Base-by-base conservation (phyloP, 2,329 filamentous ascomycete genomes). In the Cladorrhinum sp. region DNA sequence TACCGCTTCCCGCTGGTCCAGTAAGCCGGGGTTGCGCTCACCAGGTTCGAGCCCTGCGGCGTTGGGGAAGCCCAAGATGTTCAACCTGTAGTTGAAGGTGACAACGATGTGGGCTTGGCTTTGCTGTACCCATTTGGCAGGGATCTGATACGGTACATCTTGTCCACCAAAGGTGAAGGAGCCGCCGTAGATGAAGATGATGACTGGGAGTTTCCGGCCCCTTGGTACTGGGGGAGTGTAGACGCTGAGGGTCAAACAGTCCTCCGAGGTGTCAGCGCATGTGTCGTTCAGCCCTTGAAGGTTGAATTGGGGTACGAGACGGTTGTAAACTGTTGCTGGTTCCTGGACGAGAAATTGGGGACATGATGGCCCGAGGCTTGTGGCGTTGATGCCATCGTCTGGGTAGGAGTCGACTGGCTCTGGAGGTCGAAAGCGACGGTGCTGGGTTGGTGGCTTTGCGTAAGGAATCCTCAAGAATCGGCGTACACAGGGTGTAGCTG, bases 1-100 rank as follows among this genome's bases (percentile, higher is more conserved):
- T 0, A 84, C 67, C 0, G 79, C 81, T 14, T 77, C 65, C 1
- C 82, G 76, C 65, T 86, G 82, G 66, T 87, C 83, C 4, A 78
- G 73, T 5, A 85, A 69, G 1, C 81, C 83, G 1, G 81, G 67
- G 61, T 85, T 85, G 51, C 75, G 71, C 9, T 66, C 55, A 23
- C 57, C 54, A 0, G 10, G 20, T 2, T 57, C 39, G 0, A 73
- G 62, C 1, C 66, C 71, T 8, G 64, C 68, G 3, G 71, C 70
- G 58, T 69, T 71, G 55, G 71, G 71, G 55, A 69, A 72, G 18
- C 72, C 72, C 46, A 73, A 70, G 64, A 73, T 69, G 62, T 69
- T 67, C 48, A 69, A 55, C 24, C 71, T 68, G 62, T 73, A 71
- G 64, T 73, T 73, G 63, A 72, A 70, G 4, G 65, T 59, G 2